Percentiles rank a stretch among this genome's conserved stretches.
These are phyloP conservation scores for Chionographis japonica DNA, from an alignment of 106 monocot genomes.

Conservation along the genomic window DNA sequence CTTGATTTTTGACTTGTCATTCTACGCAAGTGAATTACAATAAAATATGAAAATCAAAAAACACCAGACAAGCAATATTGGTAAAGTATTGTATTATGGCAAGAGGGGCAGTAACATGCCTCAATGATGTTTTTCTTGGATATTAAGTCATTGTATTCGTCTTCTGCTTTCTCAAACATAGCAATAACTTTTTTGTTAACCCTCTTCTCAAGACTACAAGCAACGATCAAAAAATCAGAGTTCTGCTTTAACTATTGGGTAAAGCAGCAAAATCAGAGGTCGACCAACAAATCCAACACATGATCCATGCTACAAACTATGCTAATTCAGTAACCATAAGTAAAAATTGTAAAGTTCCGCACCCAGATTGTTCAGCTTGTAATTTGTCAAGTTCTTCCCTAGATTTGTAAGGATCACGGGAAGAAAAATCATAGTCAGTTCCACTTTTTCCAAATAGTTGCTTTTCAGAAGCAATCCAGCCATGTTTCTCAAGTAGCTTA, in stretches of 20 bases:
- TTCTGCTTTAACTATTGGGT: background rate
- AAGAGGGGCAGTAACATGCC: slow-evolving; percentile 21
- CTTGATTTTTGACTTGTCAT: slow-evolving; percentile 92
- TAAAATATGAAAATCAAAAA: background rate
- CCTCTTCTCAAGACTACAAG: slow-evolving; percentile 83
- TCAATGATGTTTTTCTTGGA: slow-evolving; percentile 93
- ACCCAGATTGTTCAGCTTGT: slow-evolving; percentile 78
- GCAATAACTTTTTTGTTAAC: slow-evolving; percentile 96
- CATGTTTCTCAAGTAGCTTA: slow-evolving; percentile 76
- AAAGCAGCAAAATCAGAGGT: background rate
- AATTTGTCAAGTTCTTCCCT: slow-evolving; percentile 69
- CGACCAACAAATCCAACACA: no score
- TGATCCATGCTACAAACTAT: background rate
- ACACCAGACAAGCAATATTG: background rate
- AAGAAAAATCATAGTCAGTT: slow-evolving; percentile 91
- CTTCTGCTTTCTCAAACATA: slow-evolving; percentile 99
- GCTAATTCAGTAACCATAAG: background rate
- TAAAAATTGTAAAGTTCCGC: slow-evolving; percentile 4
- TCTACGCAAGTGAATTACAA: slow-evolving; percentile 34
- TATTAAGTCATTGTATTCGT: slow-evolving; percentile 85
- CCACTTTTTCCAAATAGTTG: slow-evolving; percentile 85
- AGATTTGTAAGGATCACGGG: slow-evolving; percentile 52
- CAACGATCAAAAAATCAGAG: slow-evolving; percentile 5
- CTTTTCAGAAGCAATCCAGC: slow-evolving; percentile 90
- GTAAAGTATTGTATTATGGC: background rate